A percentile compares a stretch with the other conserved stretches of the same genome.
These are phyloP conservation scores for Arthrobotrys conoides DNA, from an alignment of 2,329 filamentous ascomycete species.

Conservation along the genomic window DNA sequence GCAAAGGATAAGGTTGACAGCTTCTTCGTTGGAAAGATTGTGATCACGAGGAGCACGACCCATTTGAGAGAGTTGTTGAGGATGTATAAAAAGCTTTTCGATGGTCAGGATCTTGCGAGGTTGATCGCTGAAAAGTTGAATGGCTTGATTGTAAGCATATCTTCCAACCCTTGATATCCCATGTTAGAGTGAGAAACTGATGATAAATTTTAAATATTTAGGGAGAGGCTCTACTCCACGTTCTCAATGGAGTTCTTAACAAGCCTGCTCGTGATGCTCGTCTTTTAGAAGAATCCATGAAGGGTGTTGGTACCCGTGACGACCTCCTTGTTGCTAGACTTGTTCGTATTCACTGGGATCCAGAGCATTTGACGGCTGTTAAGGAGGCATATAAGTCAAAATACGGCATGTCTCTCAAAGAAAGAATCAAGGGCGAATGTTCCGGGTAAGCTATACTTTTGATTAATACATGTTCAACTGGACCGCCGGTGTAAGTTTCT, in stretches of 20 bases:
- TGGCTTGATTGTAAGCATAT: conserved; percentile 86
- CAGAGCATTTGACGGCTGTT: conserved; percentile 81
- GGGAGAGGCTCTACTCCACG: conserved; percentile 94
- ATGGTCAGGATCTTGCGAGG: conserved; percentile 82
- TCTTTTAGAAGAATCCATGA: conserved; percentile 90
- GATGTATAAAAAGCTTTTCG: conserved; percentile 80
- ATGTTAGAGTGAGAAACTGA: conserved; percentile 20
- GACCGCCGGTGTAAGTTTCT: not conserved
- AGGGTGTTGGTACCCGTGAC: conserved; percentile 70
- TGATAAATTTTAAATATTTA: conserved; percentile 69
- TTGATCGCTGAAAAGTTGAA: conserved; percentile 89
- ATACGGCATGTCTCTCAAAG: conserved; percentile 81
- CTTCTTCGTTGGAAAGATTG: conserved; percentile 86
- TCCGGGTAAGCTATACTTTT: conserved; percentile 45
- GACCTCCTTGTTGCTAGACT: conserved; percentile 85
- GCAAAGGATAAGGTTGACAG: conserved; percentile 78
- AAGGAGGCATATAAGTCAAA: conserved; percentile 84
- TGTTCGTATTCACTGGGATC: conserved; percentile 93
- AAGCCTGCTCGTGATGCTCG: conserved; percentile 92
- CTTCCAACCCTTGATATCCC: conserved; percentile 12
- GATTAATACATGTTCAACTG: not conserved
- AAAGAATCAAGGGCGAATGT: conserved; percentile 73
- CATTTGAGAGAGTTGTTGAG: conserved; percentile 86
- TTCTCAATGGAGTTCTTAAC: conserved; percentile 97
- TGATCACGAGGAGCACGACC: conserved; percentile 82